A percentile compares a stretch with the other conserved stretches of the same genome.
These are phyloP conservation scores for Suillus spraguei DNA, from an alignment of 768 basidiomycete species.

Conservation along the genomic window DNA sequence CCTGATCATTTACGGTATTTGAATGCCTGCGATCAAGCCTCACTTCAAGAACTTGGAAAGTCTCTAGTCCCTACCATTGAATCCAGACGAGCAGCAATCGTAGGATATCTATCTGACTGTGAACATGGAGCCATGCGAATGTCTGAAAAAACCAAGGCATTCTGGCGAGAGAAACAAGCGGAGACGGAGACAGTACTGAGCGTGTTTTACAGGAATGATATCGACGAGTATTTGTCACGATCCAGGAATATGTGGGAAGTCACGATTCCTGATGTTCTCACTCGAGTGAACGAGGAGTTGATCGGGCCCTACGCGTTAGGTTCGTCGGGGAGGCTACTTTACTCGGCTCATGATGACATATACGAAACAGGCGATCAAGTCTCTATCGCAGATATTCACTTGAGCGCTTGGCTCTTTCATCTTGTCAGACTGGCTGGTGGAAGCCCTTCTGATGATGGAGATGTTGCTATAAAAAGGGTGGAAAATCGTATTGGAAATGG, in stretches of 20 bases:
- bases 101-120: constrained; percentile 52
- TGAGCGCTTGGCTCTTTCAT: constrained; percentile 73
- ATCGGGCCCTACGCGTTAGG: constrained; percentile 68
- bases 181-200: constrained; percentile 45
- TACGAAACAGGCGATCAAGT: constrained; percentile 69
- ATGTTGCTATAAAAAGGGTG: constrained; percentile 50
- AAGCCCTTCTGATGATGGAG: constrained; percentile 49
- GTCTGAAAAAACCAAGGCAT: constrained; percentile 60
- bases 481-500: constrained; percentile 53
- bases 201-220: constrained; percentile 49
- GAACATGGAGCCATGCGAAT: constrained; percentile 49
- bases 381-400: constrained; percentile 79
- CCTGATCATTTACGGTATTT: constrained; percentile 61
- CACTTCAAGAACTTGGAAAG: constrained; percentile 51
- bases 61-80: constrained; percentile 43
- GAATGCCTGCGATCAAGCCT: constrained; percentile 58
- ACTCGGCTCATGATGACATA: not conserved
- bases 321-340: constrained; percentile 33
- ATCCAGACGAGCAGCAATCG: constrained; percentile 52
- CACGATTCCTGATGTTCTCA: constrained; percentile 47
- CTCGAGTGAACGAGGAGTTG: constrained; percentile 55
- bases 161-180: constrained; percentile 62
- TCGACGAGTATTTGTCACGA: constrained; percentile 52
- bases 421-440: constrained; percentile 63
- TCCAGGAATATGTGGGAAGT: constrained; percentile 57